Percentiles rank a stretch among this genome's conserved stretches.
phyloP scores from a whole-genome alignment of 768 basidiomycete species.

The Grammothele lineata region DNA sequence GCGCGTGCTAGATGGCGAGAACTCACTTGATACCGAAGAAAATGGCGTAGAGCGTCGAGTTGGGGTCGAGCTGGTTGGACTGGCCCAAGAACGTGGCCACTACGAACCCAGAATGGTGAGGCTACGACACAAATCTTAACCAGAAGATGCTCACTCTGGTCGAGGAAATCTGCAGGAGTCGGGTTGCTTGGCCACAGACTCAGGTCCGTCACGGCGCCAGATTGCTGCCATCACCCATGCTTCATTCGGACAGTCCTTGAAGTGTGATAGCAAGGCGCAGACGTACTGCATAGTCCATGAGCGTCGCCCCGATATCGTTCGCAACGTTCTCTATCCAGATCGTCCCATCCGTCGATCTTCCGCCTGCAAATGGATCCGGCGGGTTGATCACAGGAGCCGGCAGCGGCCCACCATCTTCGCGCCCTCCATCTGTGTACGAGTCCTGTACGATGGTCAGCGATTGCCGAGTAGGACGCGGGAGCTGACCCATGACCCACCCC shows the following conservation, averaged over 20 bases:
- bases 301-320: slow-evolving; percentile 30
- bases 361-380: slow-evolving; percentile 45
- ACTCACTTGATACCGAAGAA: slow-evolving; percentile 56
- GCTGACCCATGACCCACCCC: slow-evolving; percentile 38
- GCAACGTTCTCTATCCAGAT: slow-evolving; percentile 50
- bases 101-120: no score
- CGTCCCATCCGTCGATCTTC: slow-evolving; percentile 45
- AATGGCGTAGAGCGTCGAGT: slow-evolving; percentile 44
- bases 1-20: background rate
- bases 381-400: slow-evolving; percentile 37
- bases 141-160: slow-evolving; percentile 35
- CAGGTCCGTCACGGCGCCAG: slow-evolving; percentile 44
- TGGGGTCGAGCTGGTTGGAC: slow-evolving; percentile 38
- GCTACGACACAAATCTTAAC: no score
- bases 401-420: slow-evolving; percentile 41
- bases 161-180: slow-evolving; percentile 42
- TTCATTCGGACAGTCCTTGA: slow-evolving; percentile 8
- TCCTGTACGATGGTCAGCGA: slow-evolving; percentile 28
- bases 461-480: background rate
- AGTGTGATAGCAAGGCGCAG: background rate
- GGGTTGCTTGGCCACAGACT: slow-evolving; percentile 50
- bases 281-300: slow-evolving; percentile 49
- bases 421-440: slow-evolving; percentile 48
- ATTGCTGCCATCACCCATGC: slow-evolving; percentile 27
- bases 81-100: slow-evolving; percentile 43